Evolutionary conservation across 2,329 filamentous ascomycete species (phyloP).

Genomic region (Ustilaginoidea virens): DNA sequence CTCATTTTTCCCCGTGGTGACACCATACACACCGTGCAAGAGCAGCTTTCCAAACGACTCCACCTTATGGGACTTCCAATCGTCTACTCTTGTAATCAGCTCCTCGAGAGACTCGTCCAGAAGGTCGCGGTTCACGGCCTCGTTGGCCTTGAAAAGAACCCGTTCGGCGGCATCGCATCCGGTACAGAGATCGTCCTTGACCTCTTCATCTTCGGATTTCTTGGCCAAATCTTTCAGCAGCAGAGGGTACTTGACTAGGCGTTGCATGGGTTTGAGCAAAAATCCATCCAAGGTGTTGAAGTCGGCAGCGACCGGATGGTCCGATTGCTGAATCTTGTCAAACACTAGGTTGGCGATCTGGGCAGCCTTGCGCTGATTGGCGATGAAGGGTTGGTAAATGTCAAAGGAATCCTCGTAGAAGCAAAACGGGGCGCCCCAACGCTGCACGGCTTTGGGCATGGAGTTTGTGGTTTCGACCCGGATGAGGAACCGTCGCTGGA

Average conservation of each 20-base stretch:
- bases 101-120: conserved; percentile 73
- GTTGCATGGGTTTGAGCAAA: conserved; percentile 89
- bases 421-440: conserved; percentile 89
- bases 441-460: conserved; percentile 57
- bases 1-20: conserved; percentile 79
- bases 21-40: conserved; percentile 78
- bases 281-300: conserved; percentile 84
- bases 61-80: conserved; percentile 90
- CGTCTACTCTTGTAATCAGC: conserved; percentile 69
- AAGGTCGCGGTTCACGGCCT: conserved; percentile 78
- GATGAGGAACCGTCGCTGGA: conserved; percentile 88
- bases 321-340: conserved; percentile 66
- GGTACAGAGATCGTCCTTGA: conserved; percentile 54
- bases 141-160: conserved; percentile 73
- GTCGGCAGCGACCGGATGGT: conserved; percentile 67
- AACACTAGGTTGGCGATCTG: conserved; percentile 72
- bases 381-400: conserved; percentile 93
- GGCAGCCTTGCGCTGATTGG: conserved; percentile 86
- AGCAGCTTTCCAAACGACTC: conserved; percentile 85
- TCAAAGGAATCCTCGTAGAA: conserved; percentile 75
- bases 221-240: conserved; percentile 82
- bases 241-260: conserved; percentile 85
- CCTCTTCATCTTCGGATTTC: conserved; percentile 60
- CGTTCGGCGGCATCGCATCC: conserved; percentile 74
- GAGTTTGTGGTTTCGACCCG: conserved; percentile 92